phyloP scores from a whole-genome alignment of 1,139 yeast genomes.

The Yamadazyma atlantica region DNA sequence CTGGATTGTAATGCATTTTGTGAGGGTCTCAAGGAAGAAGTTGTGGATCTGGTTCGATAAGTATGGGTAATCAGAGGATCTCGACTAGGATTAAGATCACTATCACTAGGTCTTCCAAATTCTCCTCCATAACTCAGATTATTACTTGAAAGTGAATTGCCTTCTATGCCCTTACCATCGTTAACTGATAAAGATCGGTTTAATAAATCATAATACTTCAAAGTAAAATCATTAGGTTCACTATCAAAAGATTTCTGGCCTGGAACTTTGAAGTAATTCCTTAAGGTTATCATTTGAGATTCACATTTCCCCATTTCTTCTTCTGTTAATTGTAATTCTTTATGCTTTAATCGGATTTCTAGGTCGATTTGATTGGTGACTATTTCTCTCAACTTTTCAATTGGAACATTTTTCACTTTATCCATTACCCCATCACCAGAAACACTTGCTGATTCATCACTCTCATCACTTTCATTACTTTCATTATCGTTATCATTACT shows the following conservation, averaged over 20 bases:
- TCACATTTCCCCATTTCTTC: slow-evolving; percentile 67
- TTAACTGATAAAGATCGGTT: slow-evolving; percentile 36
- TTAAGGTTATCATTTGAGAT: slow-evolving; percentile 54
- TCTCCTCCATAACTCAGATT: no score
- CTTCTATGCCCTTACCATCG: not conserved
- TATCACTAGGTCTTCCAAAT: no score
- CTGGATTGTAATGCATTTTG: slow-evolving; percentile 6
- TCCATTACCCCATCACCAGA: slow-evolving; percentile 14
- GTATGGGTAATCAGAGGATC: slow-evolving; percentile 19
- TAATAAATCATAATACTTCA: slow-evolving; percentile 43
- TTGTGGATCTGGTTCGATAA: slow-evolving; percentile 50
- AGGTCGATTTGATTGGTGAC: slow-evolving; percentile 58
- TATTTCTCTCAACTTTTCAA: slow-evolving; percentile 39
- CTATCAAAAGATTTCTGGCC: slow-evolving; percentile 30
- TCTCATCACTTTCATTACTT: not conserved
- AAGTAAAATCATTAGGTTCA: slow-evolving; percentile 53
- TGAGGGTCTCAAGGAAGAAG: slow-evolving; percentile 47
- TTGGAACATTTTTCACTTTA: slow-evolving; percentile 33
- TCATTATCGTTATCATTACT: slow-evolving; percentile 3
- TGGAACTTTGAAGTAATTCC: slow-evolving; percentile 54
- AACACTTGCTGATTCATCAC: slow-evolving; percentile 8
- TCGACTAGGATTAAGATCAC: no score
- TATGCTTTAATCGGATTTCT: slow-evolving; percentile 69
- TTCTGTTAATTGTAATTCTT: slow-evolving; percentile 58
- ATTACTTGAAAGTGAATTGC: no score